Percentiles rank a stretch among this genome's conserved stretches.
Conservation (phyloP, 495 filamentous ascomycete species). For the Aspergillus indologenus region DNA sequence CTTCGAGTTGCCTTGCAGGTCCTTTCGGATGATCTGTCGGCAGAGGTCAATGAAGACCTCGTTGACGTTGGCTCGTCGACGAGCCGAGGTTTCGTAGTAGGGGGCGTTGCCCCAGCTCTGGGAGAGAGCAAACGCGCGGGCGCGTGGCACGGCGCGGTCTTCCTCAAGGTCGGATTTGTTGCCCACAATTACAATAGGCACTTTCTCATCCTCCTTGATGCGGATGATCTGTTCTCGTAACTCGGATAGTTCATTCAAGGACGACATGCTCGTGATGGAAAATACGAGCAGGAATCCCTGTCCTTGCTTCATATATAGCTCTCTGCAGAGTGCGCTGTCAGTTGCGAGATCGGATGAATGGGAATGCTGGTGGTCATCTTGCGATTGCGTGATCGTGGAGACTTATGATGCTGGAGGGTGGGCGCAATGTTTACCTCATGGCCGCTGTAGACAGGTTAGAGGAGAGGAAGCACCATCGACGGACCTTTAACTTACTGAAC, state of each 20-base stretch:
- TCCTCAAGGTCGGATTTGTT: constrained; percentile 97
- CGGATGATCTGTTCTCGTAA: constrained; percentile 94
- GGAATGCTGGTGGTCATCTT: constrained; percentile 9
- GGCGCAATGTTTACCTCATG: constrained; percentile 57
- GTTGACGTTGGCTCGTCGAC: constrained; percentile 84
- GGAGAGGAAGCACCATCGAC: neutral
- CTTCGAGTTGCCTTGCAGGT: constrained; percentile 49
- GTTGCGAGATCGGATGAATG: neutral
- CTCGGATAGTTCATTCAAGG: constrained; percentile 79
- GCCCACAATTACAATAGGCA: constrained; percentile 93
- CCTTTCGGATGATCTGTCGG: constrained; percentile 81
- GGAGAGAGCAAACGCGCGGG: constrained; percentile 79
- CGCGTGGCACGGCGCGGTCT: constrained; percentile 77
- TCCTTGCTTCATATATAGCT: constrained; percentile 94
- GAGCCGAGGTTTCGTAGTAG: constrained; percentile 91
- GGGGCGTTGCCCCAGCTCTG: constrained; percentile 87
- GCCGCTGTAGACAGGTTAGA: constrained; percentile 52
- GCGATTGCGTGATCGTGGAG: neutral
- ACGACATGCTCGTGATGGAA: constrained; percentile 86
- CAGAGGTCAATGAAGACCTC: constrained; percentile 94
- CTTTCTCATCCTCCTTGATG: constrained; percentile 89
- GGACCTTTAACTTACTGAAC: constrained; percentile 67
- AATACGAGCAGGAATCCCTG: constrained; percentile 98
- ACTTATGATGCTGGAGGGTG: constrained; percentile 6
- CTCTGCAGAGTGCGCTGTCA: constrained; percentile 47